These are phyloP conservation scores for Zopfia rhizophila DNA, from an alignment of 2,329 filamentous ascomycete genomes.

Conservation along the genomic window DNA sequence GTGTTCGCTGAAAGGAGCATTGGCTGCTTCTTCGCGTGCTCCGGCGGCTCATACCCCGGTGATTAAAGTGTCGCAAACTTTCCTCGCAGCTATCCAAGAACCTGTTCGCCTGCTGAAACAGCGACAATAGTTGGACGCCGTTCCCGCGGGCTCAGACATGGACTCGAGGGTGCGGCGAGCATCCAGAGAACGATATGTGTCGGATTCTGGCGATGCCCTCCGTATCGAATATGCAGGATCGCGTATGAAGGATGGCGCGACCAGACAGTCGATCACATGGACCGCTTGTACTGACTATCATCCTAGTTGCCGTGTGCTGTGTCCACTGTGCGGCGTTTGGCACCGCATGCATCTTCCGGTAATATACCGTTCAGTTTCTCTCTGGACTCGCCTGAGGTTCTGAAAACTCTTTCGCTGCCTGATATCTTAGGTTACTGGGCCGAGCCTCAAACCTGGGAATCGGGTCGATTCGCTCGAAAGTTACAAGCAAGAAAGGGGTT, in stretches of 20 bases:
- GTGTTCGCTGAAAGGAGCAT: conserved; percentile 33
- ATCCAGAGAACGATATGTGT: too few species aligned
- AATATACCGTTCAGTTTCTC: conserved; percentile 18
- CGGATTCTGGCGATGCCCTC: too few species aligned
- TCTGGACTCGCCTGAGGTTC: conserved; percentile 21
- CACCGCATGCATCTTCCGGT: conserved; percentile 26
- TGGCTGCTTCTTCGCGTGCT: conserved; percentile 41
- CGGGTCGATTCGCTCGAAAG: conserved; percentile 30
- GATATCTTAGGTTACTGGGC: conserved; percentile 38
- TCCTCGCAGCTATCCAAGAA: conserved; percentile 35
- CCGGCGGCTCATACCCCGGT: conserved; percentile 37
- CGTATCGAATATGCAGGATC: conserved; percentile 15
- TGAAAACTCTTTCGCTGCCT: conserved; percentile 26
- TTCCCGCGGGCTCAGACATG: not conserved
- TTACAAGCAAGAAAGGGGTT: conserved; percentile 24
- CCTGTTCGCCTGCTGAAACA: conserved; percentile 37
- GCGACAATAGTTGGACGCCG: conserved; percentile 14
- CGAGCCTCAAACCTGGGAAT: conserved; percentile 45
- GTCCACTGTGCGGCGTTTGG: conserved; percentile 39
- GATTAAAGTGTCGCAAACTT: conserved; percentile 35
- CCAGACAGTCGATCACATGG: conserved; percentile 29
- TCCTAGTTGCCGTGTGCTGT: conserved; percentile 32
- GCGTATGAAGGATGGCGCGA: conserved; percentile 24
- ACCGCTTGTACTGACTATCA: conserved; percentile 25
- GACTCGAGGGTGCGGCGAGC: too few species aligned